Percentiles rank a stretch among this genome's conserved stretches.
Conservation (phyloP, 2,329 filamentous ascomycete genomes). For the Neobulgaria alba region DNA sequence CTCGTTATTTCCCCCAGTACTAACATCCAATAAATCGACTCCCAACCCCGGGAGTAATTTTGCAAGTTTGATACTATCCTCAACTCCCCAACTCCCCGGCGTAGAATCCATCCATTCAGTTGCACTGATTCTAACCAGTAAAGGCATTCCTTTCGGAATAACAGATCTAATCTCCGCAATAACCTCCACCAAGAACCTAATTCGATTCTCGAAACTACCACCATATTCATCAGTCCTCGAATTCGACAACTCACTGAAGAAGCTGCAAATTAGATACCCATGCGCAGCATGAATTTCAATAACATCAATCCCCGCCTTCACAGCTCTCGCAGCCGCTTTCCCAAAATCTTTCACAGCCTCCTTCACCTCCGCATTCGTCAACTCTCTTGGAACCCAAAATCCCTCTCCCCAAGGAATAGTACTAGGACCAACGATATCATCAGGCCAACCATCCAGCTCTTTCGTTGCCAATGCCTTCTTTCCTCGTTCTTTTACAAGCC, state of each 20-base stretch:
- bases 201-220: constrained; percentile 54
- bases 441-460: constrained; percentile 32
- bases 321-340: constrained; percentile 29
- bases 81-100: constrained; percentile 17
- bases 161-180: constrained; percentile 40
- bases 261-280: constrained; percentile 59
- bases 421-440: constrained; percentile 40
- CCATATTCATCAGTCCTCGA: constrained; percentile 57
- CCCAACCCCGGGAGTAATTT: constrained; percentile 62
- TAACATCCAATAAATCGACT: constrained; percentile 78
- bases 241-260: constrained; percentile 52
- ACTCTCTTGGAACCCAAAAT: constrained; percentile 48
- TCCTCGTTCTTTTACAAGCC: constrained; percentile 20
- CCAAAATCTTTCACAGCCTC: constrained; percentile 31
- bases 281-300: constrained; percentile 56
- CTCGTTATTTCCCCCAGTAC: constrained; percentile 61
- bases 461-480: constrained; percentile 24
- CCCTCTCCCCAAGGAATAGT: constrained; percentile 49
- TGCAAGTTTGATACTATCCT: constrained; percentile 48
- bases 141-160: constrained; percentile 44
- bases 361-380: constrained; percentile 25
- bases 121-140: constrained; percentile 50
- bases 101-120: constrained; percentile 51
- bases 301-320: constrained; percentile 49
- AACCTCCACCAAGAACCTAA: constrained; percentile 48